phyloP scores from a whole-genome alignment of 2,329 filamentous ascomycete genomes.

The Neopestalotiopsis sp. region DNA sequence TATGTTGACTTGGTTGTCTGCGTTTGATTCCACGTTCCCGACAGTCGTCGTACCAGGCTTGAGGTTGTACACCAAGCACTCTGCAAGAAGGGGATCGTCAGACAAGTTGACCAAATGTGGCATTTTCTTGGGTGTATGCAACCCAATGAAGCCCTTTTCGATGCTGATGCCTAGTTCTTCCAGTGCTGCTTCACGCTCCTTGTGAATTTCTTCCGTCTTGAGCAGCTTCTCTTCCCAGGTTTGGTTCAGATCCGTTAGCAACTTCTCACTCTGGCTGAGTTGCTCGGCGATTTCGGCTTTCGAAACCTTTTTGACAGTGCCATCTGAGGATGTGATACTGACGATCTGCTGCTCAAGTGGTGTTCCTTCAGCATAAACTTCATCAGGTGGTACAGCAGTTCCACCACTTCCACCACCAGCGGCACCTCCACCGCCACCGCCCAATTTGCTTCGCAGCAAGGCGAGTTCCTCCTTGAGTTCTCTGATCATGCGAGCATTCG shows the following conservation, averaged over 20 bases:
- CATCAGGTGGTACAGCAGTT: conserved; percentile 65
- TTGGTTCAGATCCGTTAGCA: conserved; percentile 94
- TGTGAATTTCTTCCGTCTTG: conserved; percentile 97
- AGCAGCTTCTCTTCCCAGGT: conserved; percentile 97
- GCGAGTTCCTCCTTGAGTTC: conserved; percentile 95
- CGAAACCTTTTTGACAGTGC: conserved; percentile 89
- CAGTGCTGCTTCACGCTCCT: conserved; percentile 91
- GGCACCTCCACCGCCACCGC: conserved; percentile 52
- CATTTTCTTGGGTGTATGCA: conserved; percentile 98
- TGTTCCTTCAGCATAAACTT: conserved; percentile 90
- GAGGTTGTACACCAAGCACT: conserved; percentile 97
- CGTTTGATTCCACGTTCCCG: conserved; percentile 88
- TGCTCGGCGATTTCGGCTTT: conserved; percentile 99
- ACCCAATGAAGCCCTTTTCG: conserved; percentile 94
- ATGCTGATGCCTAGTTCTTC: conserved; percentile 99
- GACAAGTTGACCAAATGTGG: conserved; percentile 97
- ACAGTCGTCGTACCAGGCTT: conserved; percentile 95
- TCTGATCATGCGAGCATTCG: conserved; percentile 97
- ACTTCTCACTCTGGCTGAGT: conserved; percentile 92
- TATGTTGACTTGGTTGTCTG: conserved; percentile 80
- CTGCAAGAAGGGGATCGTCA: conserved; percentile 90
- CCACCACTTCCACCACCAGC: conserved; percentile 59
- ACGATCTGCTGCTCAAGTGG: conserved; percentile 96
- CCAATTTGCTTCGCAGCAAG: conserved; percentile 84
- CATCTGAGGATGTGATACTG: conserved; percentile 86